Percentiles rank a stretch among this genome's conserved stretches.
phyloP scores from a whole-genome alignment of 73 alveolate genomes.

The Paramecium sexaurelia region DNA sequence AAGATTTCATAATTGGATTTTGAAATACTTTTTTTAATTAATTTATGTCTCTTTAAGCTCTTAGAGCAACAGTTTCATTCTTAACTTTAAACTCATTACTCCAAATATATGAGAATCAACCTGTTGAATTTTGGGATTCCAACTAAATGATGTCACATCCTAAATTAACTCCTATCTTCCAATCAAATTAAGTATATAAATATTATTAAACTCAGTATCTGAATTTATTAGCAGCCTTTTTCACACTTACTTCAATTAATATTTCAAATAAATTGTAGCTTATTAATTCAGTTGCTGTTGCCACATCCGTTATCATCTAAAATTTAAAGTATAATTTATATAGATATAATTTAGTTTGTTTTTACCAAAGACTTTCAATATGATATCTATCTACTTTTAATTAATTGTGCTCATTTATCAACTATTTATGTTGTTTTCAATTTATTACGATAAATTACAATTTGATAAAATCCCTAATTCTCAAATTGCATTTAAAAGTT shows the following conservation, averaged over 20 bases:
- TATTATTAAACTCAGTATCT: neutral
- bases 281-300: neutral
- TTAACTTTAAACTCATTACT: neutral
- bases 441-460: neutral
- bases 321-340: neutral
- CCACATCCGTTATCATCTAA: constrained; percentile 19
- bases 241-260: neutral
- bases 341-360: neutral
- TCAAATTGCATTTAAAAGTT: neutral
- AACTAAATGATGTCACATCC: constrained; percentile 10
- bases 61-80: constrained; percentile 43
- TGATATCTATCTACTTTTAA: neutral
- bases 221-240: neutral
- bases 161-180: neutral
- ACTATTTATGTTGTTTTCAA: neutral
- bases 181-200: neutral
- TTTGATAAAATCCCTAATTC: neutral
- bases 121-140: constrained; percentile 31
- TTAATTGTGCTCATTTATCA: neutral
- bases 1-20: neutral
- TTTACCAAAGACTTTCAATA: constrained; percentile 15
- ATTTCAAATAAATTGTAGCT: neutral
- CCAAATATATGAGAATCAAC: constrained; percentile 14
- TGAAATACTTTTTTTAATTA: constrained; percentile 22
- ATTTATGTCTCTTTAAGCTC: neutral